These are phyloP conservation scores for Stellera chamaejasme DNA, from an alignment of 345 rosid species.

Conservation along the genomic window DNA sequence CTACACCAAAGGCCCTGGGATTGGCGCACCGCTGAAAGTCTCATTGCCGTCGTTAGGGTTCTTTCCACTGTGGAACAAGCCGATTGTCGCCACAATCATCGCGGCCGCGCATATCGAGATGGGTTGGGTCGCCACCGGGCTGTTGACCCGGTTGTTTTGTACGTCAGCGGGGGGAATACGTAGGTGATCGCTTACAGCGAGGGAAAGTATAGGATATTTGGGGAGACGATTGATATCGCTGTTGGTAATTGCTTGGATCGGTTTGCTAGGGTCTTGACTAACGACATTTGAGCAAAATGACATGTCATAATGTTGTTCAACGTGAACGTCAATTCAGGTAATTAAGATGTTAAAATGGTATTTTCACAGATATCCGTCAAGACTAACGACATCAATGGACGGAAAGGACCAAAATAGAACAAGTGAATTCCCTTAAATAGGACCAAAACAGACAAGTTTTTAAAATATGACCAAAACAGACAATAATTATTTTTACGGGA, in stretches of 20 bases:
- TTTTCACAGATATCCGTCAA: too few relatives aligned
- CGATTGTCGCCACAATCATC: constrained; percentile 79
- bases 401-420: too few relatives aligned
- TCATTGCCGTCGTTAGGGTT: constrained; percentile 62
- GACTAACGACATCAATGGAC: too few relatives aligned
- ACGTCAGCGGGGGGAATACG: constrained; percentile 97
- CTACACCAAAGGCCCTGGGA: constrained; percentile 92
- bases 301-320: too few relatives aligned
- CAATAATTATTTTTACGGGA: too few relatives aligned
- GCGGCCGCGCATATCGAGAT: constrained; percentile 96
- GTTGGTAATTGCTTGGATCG: constrained; percentile 96
- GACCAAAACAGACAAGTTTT: too few relatives aligned
- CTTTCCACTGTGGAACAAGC: constrained; percentile 89
- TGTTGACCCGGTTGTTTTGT: constrained; percentile 82
- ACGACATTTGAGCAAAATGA: too few relatives aligned
- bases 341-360: too few relatives aligned
- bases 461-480: too few relatives aligned
- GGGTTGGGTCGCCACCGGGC: constrained; percentile 93
- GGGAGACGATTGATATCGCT: constrained; percentile 99
- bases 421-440: too few relatives aligned
- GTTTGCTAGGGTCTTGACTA: too few relatives aligned
- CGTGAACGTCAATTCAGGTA: too few relatives aligned
- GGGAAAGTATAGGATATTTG: constrained; percentile 78
- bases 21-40: constrained; percentile 92
- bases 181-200: constrained; percentile 95